Evolutionary conservation across 345 rosid species (phyloP), one percentile per base, ranked within the genome.

Genomic region (Limnanthes douglasii): DNA sequence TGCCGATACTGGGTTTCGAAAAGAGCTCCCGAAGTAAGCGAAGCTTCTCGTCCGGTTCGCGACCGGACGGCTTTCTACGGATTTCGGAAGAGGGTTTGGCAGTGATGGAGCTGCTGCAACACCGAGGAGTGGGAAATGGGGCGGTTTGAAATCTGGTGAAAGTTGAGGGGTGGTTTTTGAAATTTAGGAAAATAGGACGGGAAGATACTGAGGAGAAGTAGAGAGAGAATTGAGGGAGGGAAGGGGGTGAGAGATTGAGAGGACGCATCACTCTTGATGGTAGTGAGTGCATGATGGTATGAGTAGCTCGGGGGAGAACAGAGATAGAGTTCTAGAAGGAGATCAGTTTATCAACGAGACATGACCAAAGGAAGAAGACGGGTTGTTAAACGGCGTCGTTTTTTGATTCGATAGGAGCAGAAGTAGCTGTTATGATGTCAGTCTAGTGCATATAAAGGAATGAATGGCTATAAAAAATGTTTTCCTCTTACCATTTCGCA

Each of bases 71-170:
- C 35, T 43, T 50, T 43, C 41, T 48, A 2, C 65, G 72, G 49
- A 83, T 49, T 42, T 83, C 78, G 12, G 78, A 79, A 4, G 93
- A 83, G 5, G 90, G 67, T 54, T 72, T 83, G 23, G 86, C 93
- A 5, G 84, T 65, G 54, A 78, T 49, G 37, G 80, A 60, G 25
- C 60, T 53, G 53, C 77, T 37, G 16, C 38, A 69, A 6, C 57
- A 72, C 35, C 70, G 48, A 22, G 65, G 31, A 17, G 36, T 20
- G 23, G 57, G 40, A 23, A 52, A 46, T 1, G 42, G 66, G 28
- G 17, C n/a, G 27, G 51, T 59, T 11, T 51, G 29, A 45, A 37
- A 39, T 38, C 41, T 33, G 20, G 14, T 39, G 18, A 10, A 56
- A 39, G 34, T 23, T 21, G 21, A 31, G 34, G 66, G 59, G 39